A percentile compares a stretch with the other conserved stretches of the same genome.
Evolutionary conservation across 2,329 filamentous ascomycete species (phyloP).

Genomic region (Penicillium sp.): DNA sequence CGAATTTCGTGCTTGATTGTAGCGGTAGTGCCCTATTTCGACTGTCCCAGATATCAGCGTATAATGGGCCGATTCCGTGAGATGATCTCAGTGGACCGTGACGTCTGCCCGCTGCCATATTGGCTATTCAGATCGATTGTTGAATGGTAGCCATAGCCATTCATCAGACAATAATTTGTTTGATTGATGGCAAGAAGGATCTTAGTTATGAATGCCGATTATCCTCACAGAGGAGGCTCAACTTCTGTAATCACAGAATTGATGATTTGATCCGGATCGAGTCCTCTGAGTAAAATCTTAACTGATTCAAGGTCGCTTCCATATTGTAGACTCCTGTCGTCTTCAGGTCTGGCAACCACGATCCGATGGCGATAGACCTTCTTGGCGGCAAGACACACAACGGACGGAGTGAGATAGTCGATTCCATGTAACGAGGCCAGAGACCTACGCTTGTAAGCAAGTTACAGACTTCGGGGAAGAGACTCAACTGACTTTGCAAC

Average conservation of each 20-base stretch:
- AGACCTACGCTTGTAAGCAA: constrained; percentile 45
- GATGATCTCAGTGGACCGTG: no score
- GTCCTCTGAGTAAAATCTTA: constrained; percentile 58
- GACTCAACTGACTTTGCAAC: constrained; percentile 53
- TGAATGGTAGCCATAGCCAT: no score
- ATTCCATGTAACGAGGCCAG: constrained; percentile 79
- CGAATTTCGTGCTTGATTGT: no score
- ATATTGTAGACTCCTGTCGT: constrained; percentile 89
- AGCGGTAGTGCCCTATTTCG: no score
- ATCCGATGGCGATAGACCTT: constrained; percentile 90
- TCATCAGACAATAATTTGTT: no score
- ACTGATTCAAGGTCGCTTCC: constrained; percentile 75
- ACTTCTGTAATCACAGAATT: constrained; percentile 56
- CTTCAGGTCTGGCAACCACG: constrained; percentile 61
- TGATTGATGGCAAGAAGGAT: not conserved
- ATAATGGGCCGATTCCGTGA: no score
- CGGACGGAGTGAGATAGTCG: constrained; percentile 75
- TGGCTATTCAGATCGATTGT: no score
- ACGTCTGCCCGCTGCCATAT: no score
- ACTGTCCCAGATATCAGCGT: no score
- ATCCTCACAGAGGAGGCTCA: constrained; percentile 50
- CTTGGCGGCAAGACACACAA: constrained; percentile 74
- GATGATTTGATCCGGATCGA: constrained; percentile 54
- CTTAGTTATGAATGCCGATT: not conserved
- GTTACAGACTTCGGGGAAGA: not conserved